Conservation (phyloP, 768 basidiomycete species). For the Clathrus columnatus region DNA sequence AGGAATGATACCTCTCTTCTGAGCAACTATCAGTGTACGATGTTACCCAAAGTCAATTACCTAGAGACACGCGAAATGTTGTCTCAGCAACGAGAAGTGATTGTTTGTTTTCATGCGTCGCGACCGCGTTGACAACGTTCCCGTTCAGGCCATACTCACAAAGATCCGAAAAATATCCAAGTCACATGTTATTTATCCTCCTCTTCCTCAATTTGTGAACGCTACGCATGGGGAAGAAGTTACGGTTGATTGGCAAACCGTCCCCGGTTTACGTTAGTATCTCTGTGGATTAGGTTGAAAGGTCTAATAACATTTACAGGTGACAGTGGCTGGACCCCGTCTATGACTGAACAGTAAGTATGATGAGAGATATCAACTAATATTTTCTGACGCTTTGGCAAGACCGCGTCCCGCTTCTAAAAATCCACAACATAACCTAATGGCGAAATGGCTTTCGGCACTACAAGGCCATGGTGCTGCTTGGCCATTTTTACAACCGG, state of each 20-base stretch:
- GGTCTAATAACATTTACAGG: constrained; percentile 30
- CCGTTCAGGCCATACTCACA: constrained; percentile 58
- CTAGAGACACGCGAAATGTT: constrained; percentile 70
- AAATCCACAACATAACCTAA: constrained; percentile 43
- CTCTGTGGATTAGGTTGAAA: constrained; percentile 12
- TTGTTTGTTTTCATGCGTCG: constrained; percentile 8
- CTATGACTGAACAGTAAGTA: constrained; percentile 64
- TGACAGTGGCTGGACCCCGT: constrained; percentile 88
- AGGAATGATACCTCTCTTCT: not conserved
- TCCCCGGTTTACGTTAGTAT: constrained; percentile 78
- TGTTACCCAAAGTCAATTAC: constrained; percentile 91
- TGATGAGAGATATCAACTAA: not conserved
- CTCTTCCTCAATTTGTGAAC: constrained; percentile 66
- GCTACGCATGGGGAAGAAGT: constrained; percentile 41
- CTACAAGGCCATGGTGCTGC: constrained; percentile 67
- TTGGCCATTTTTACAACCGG: constrained; percentile 85
- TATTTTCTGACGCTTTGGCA: constrained; percentile 15
- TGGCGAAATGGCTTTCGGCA: constrained; percentile 73
- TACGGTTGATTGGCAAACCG: constrained; percentile 59
- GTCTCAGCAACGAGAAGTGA: constrained; percentile 66
- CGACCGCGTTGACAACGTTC: not conserved
- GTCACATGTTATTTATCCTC: constrained; percentile 79
- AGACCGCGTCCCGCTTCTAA: constrained; percentile 35
- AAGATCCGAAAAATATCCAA: constrained; percentile 83
- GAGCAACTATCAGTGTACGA: constrained; percentile 47